Percentiles rank a stretch among this genome's conserved stretches.
These are phyloP conservation scores for Diplodia seriata DNA, from an alignment of 2,329 filamentous ascomycete species.

Conservation along the genomic window DNA sequence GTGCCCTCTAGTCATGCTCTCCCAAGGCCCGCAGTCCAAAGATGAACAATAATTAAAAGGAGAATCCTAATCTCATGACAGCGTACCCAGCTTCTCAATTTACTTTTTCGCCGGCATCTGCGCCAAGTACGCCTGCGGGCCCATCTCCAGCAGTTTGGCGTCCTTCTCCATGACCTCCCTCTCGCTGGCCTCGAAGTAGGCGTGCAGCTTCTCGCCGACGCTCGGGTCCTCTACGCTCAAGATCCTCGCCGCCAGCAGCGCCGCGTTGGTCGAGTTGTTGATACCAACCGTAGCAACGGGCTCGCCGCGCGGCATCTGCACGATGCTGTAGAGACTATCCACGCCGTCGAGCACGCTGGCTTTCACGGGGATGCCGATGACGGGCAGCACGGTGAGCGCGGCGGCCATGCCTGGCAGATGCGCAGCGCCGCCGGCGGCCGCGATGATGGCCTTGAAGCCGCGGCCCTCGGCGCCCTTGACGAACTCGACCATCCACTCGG, in stretches of 20 bases:
- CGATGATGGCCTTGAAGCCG: constrained; percentile 56
- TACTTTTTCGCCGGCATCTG: constrained; percentile 39
- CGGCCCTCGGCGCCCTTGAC: constrained; percentile 48
- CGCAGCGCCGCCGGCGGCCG: constrained; percentile 57
- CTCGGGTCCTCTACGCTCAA: constrained; percentile 57
- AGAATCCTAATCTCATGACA: not conserved
- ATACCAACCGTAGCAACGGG: constrained; percentile 54
- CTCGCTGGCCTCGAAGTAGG: constrained; percentile 69
- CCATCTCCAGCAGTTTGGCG: constrained; percentile 60
- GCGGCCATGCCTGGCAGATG: constrained; percentile 61
- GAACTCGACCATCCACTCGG: constrained; percentile 56
- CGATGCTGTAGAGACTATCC: constrained; percentile 59
- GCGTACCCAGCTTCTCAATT: not conserved
- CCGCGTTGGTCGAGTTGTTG: constrained; percentile 56
- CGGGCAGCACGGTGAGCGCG: constrained; percentile 57
- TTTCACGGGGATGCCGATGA: constrained; percentile 60
- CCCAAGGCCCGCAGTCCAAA: not conserved
- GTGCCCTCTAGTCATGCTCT: not conserved
- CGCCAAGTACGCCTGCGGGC: constrained; percentile 62
- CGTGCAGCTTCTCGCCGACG: constrained; percentile 64
- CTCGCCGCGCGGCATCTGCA: constrained; percentile 59
- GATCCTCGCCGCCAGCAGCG: constrained; percentile 55
- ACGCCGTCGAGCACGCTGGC: constrained; percentile 58
- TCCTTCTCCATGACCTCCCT: constrained; percentile 71
- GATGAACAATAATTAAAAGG: not conserved